Conservation (phyloP, 2,329 filamentous ascomycete species). For the Xylariaceae sp. region DNA sequence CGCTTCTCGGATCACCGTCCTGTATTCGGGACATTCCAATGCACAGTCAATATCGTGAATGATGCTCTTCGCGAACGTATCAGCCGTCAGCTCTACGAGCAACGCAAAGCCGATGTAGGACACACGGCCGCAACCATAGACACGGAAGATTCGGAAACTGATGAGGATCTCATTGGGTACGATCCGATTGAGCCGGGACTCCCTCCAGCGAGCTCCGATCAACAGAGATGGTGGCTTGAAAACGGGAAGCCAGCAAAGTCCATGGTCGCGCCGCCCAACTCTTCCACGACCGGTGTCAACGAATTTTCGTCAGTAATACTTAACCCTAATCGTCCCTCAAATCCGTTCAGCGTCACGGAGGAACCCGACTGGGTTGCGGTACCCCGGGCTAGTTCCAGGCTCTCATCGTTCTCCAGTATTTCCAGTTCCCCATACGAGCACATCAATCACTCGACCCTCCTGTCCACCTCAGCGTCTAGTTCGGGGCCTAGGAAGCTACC, state of each 20-base stretch:
- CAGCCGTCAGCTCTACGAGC: slow-evolving; percentile 67
- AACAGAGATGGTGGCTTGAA: slow-evolving; percentile 66
- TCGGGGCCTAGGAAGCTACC: slow-evolving; percentile 47
- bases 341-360: slow-evolving; percentile 70
- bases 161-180: slow-evolving; percentile 77
- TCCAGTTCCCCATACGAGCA: slow-evolving; percentile 57
- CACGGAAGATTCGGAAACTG: slow-evolving; percentile 59
- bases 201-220: slow-evolving; percentile 61
- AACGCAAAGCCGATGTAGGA: slow-evolving; percentile 61
- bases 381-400: slow-evolving; percentile 48
- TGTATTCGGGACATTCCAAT: slow-evolving; percentile 85
- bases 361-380: slow-evolving; percentile 82
- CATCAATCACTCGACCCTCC: slow-evolving; percentile 45
- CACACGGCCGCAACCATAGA: slow-evolving; percentile 53
- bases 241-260: slow-evolving; percentile 71
- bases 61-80: slow-evolving; percentile 67
- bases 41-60: slow-evolving; percentile 74
- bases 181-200: slow-evolving; percentile 76
- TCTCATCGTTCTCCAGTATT: slow-evolving; percentile 48
- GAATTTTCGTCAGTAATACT: slow-evolving; percentile 49
- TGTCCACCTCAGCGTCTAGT: slow-evolving; percentile 43
- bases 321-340: slow-evolving; percentile 70
- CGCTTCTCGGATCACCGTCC: slow-evolving; percentile 94
- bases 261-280: slow-evolving; percentile 57
- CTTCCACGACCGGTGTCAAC: slow-evolving; percentile 40